Evolutionary conservation across 2,329 filamentous ascomycete species (phyloP), one percentile per base, ranked within the genome.

Genomic region (Cladorrhinum sp.): DNA sequence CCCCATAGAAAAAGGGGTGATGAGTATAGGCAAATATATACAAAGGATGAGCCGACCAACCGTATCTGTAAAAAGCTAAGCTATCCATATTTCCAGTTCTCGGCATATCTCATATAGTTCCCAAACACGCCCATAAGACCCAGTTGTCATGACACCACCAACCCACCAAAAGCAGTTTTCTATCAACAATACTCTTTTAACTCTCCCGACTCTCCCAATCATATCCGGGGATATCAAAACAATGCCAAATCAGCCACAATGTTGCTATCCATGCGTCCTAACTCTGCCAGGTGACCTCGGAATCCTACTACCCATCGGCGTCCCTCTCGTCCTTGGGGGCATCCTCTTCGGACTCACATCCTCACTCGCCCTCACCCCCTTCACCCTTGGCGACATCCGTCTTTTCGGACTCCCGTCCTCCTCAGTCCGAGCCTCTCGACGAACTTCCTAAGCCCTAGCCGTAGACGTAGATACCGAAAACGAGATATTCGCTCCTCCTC

Each of bases 371-470:
- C 4, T 36, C 33, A 5, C 6, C 10, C 42, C 42, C 18, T 21
- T 46, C 7, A 18, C 42, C 16, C 18, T 46, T 12, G 42, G 42
- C 10, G 42, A 46, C 42, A 18, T 18, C 42, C 18, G 12, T 18
- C 33, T 23, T 30, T 5, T 42, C 18, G 33, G 53, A 26, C 33
- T 42, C 30, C 1, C 23, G 21, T 39, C 39, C 23, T 24, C 54
- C 16, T 5, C 10, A 26, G n/a, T 16, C 18, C 42, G 42, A 46
- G 42, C 42, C 42, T 21, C 42, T 16, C 42, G 42, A 51, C 24
- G 49, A 57, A 26, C 21, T 21, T 30, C 54, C 54, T 57, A 57
- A 57, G 54, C 54, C 24, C 54, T 51, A 36, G 56, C 54, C 36
- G 39, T 26, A 57, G 54, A 36, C 39, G 18, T 58, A n/a, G 46